phyloP scores from a whole-genome alignment of 2,329 filamentous ascomycete species.

The Colletotrichum agaves region DNA sequence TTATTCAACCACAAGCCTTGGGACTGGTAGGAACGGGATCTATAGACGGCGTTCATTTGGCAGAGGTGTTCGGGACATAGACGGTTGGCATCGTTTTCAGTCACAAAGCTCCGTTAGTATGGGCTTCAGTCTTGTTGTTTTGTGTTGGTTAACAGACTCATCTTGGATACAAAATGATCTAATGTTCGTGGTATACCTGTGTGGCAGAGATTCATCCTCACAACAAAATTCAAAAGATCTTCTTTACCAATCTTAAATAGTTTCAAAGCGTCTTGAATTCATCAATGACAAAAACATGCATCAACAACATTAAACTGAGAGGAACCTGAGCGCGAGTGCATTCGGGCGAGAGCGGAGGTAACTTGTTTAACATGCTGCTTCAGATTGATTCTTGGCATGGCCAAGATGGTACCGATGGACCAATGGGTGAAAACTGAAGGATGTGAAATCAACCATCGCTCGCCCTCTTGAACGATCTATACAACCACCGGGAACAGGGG shows the following conservation, averaged over 20 bases:
- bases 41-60: constrained; percentile 24
- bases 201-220: not conserved
- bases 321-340: too few species aligned
- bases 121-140: not conserved
- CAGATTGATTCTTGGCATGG: not conserved
- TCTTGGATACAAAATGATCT: not conserved
- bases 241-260: too few species aligned
- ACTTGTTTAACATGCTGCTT: too few species aligned
- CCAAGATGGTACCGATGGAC: not conserved
- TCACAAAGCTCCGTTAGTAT: not conserved
- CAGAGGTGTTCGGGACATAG: not conserved
- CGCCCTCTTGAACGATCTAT: not conserved
- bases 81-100: not conserved
- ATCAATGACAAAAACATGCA: too few species aligned
- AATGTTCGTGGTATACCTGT: not conserved
- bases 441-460: not conserved
- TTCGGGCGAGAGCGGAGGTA: too few species aligned
- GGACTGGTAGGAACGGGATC: not conserved
- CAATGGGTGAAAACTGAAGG: too few species aligned
- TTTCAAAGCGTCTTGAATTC: too few species aligned
- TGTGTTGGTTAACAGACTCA: not conserved
- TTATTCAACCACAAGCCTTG: constrained; percentile 3
- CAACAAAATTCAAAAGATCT: too few species aligned
- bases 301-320: too few species aligned
- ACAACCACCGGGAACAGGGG: not conserved